These are phyloP conservation scores for Phaeophleospora eucalypticola DNA, from an alignment of 2,329 filamentous ascomycete species.

Conservation along the genomic window DNA sequence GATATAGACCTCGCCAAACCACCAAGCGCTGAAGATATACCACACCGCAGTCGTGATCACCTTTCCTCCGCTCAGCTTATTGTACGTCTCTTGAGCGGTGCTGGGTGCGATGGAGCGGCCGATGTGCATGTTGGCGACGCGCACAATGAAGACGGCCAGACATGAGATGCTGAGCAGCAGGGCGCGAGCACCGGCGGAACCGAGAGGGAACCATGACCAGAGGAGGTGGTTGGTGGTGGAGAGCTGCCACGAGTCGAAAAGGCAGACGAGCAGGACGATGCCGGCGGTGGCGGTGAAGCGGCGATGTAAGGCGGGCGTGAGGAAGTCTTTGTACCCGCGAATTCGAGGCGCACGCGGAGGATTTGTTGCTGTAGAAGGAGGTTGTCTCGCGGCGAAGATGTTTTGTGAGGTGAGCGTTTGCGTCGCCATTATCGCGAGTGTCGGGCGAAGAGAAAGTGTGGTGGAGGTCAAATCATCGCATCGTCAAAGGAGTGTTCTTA, in stretches of 20 bases:
- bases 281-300: conserved; percentile 76
- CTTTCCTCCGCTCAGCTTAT: conserved; percentile 43
- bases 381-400: conserved; percentile 37
- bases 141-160: conserved; percentile 75
- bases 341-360: not conserved
- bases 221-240: conserved; percentile 57
- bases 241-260: conserved; percentile 66
- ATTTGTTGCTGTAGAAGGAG: not conserved
- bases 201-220: conserved; percentile 84
- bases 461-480: not conserved
- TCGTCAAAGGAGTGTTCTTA: no score
- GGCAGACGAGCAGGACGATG: conserved; percentile 67
- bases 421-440: conserved; percentile 2
- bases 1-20: conserved; percentile 78
- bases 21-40: conserved; percentile 71
- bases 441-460: not conserved
- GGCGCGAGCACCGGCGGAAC: conserved; percentile 69
- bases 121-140: conserved; percentile 54
- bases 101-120: conserved; percentile 62
- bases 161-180: conserved; percentile 70
- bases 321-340: conserved; percentile 73
- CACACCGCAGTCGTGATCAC: conserved; percentile 57
- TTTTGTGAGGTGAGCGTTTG: conserved; percentile 38
- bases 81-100: conserved; percentile 59
- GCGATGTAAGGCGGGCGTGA: conserved; percentile 82